Evolutionary conservation across 306 rosid genomes (phyloP), one percentile per base, ranked within the genome.

Genomic region (Erythrophleum fordii): DNA sequence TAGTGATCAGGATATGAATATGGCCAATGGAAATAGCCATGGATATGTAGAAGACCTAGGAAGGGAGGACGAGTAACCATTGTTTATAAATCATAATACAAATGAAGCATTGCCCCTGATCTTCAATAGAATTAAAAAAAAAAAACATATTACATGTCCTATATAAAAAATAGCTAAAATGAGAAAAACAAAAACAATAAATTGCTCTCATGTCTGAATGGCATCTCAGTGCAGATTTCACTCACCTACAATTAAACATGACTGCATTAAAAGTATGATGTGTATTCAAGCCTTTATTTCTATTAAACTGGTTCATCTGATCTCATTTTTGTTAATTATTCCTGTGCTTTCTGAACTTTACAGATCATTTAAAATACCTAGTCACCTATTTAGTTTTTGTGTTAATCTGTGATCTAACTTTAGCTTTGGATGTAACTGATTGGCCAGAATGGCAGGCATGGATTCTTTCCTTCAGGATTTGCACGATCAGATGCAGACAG

Each of bases 391-490:
- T 80, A 10, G 48, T 6, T 41, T 39, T 67, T 20, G 16, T 46
- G 53, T 76, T 61, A 51, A 62, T 82, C 44, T 58, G 42, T 59
- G 22, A 29, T 76, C 84, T 86, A 80, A 83, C 88, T 71, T 79
- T 74, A 76, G 69, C 84, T 81, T 66, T 76, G 85, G 77, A 53
- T 87, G 81, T 75, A 28, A 84, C 79, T 78, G 72, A 76, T 84
- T 85, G 58, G 68, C 69, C 85, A 96, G 99, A 89, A 83, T 82
- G 95, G 97, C 84, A 91, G 88, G 76, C 88, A 75, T 60, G 93
- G 94, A 35, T 77, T 90, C 82, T 92, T 91, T 82, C 78, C 90
- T 82, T 85, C 97, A 53, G 89, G 92, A 77, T 85, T 88, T 90
- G 82, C 86, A 12, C 88, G 66, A 31, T 85, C 97, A 42, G 94